phyloP scores from a whole-genome alignment of 75 land plant species.

The Picea sitchensis region DNA sequence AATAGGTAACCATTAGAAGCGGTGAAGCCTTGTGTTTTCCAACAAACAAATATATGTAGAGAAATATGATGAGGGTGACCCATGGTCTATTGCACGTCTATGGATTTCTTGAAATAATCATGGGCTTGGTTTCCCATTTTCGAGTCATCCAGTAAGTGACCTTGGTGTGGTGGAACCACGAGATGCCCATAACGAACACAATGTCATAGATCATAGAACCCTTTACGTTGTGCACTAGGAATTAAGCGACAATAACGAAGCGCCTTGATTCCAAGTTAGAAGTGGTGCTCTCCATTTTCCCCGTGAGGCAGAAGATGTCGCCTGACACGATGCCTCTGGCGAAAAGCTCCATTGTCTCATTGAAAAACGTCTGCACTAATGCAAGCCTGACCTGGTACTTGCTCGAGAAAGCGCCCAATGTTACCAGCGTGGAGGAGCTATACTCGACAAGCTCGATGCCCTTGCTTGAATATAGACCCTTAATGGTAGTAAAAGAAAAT shows the following conservation, averaged over 20 bases:
- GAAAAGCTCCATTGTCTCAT: conserved; percentile 29
- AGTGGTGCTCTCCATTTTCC: conserved; percentile 27
- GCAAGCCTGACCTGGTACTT: conserved; percentile 26
- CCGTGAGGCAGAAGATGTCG: conserved; percentile 16
- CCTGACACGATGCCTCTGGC: conserved; percentile 41
- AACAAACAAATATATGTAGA: conserved; percentile 26
- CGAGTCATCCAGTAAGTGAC: conserved; percentile 19
- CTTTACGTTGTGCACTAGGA: conserved; percentile 4
- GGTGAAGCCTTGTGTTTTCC: too few relatives aligned
- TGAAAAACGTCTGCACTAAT: conserved; percentile 33
- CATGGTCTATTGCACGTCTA: conserved; percentile 23
- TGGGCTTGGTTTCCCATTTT: conserved; percentile 5
- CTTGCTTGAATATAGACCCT: conserved; percentile 69
- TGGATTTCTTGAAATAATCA: conserved; percentile 14
- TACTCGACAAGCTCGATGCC: conserved; percentile 59
- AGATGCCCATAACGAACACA: conserved; percentile 17
- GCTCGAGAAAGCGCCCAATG: conserved; percentile 29
- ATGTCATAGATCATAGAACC: conserved; percentile 33
- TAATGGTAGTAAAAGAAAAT: conserved; percentile 36
- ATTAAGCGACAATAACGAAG: conserved; percentile 23
- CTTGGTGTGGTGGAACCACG: conserved; percentile 22
- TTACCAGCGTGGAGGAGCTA: conserved; percentile 44
- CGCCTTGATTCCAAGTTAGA: conserved; percentile 31
- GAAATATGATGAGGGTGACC: conserved; percentile 26
- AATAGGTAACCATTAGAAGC: conserved; percentile 21